phyloP scores from a whole-genome alignment of 2,329 filamentous ascomycete species.

The Aspergillus jensenii region DNA sequence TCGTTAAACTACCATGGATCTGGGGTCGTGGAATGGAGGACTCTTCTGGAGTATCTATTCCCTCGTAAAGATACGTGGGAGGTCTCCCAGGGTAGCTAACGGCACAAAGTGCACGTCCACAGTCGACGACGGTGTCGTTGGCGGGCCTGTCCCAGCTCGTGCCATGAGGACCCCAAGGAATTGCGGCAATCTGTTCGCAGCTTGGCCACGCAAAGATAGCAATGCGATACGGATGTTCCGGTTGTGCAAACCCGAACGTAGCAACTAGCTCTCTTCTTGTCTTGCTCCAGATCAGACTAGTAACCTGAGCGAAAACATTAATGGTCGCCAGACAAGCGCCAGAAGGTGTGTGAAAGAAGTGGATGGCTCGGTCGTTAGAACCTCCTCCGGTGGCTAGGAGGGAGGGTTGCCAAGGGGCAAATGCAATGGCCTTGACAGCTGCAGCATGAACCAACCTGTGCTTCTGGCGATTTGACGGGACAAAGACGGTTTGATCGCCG shows the following conservation, averaged over 20 bases:
- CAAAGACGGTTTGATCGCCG: conserved; percentile 44
- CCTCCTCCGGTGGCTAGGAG: conserved; percentile 89
- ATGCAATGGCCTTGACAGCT: conserved; percentile 94
- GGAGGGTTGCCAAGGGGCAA: conserved; percentile 89
- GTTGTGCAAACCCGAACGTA: conserved; percentile 90
- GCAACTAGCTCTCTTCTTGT: conserved; percentile 84
- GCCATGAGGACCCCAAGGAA: conserved; percentile 72
- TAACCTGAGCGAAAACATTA: conserved; percentile 89
- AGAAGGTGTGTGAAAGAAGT: conserved; percentile 87
- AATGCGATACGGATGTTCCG: conserved; percentile 83
- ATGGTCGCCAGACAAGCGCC: conserved; percentile 86
- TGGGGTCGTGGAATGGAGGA: conserved; percentile 12
- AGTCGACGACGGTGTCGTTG: conserved; percentile 30
- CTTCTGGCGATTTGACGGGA: conserved; percentile 60
- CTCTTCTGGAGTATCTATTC: conserved; percentile 12
- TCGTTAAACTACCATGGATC: conserved; percentile 4
- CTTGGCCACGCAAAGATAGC: conserved; percentile 94
- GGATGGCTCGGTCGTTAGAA: conserved; percentile 90
- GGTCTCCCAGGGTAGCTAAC: conserved; percentile 75
- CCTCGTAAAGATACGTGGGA: conserved; percentile 28
- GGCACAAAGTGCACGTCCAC: conserved; percentile 71
- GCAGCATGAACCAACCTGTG: conserved; percentile 78
- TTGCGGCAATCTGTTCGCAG: conserved; percentile 78
- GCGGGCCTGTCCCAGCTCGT: conserved; percentile 29
- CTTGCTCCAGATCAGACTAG: conserved; percentile 84